phyloP scores from a whole-genome alignment of 495 filamentous ascomycete species.

The Daldinia decipiens region DNA sequence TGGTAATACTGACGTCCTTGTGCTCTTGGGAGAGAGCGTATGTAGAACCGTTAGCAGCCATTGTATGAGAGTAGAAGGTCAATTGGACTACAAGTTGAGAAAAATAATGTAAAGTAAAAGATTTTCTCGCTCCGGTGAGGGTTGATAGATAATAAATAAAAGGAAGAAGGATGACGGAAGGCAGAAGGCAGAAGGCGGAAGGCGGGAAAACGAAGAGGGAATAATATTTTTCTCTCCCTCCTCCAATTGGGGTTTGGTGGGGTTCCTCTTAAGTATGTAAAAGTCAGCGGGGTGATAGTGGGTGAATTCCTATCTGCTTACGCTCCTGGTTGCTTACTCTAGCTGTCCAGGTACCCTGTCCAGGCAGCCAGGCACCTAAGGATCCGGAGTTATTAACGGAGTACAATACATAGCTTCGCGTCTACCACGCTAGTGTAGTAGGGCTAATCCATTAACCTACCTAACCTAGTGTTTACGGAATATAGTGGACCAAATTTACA shows the following conservation, averaged over 20 bases:
- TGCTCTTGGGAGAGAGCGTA: conserved; percentile 92
- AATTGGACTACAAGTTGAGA: conserved; percentile 10
- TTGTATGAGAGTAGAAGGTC: conserved; percentile 37
- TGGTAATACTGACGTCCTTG: conserved; percentile 74
- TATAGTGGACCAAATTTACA: too few species aligned
- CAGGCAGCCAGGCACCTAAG: not conserved
- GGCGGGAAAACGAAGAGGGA: conserved; percentile 7
- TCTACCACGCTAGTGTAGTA: not conserved
- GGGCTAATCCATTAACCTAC: not conserved
- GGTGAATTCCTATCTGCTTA: conserved; percentile 13
- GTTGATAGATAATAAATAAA: conserved; percentile 4
- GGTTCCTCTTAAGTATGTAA: conserved; percentile 38
- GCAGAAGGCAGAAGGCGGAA: not conserved
- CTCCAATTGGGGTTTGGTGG: conserved; percentile 34
- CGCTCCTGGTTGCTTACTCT: conserved; percentile 10
- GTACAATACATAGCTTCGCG: conserved; percentile 15
- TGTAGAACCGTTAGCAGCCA: conserved; percentile 55
- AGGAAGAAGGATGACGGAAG: conserved; percentile 5
- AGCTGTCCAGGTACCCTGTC: not conserved
- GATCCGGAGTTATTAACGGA: conserved; percentile 41
- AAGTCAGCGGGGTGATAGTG: conserved; percentile 39
- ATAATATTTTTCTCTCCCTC: conserved; percentile 15
- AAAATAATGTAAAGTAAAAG: not conserved
- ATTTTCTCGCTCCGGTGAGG: conserved; percentile 3
- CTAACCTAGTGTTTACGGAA: too few species aligned